Conservation (phyloP, 306 rosid species). For the Fragaria nilgerrensis region DNA sequence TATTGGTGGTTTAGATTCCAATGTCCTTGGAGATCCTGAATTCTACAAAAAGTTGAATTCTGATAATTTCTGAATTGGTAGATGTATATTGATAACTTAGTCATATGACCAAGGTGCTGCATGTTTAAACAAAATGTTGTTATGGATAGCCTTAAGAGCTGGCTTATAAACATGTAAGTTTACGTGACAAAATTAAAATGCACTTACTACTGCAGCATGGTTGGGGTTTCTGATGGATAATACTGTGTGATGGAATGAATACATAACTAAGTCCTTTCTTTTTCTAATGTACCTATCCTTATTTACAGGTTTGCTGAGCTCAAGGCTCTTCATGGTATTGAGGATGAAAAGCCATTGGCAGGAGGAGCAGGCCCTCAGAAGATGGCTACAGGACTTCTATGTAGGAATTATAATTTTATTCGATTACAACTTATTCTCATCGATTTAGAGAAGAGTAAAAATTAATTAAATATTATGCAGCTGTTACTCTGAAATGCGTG, state of each 20-base stretch:
- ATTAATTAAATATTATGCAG: slow-evolving; percentile 47
- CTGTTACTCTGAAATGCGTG: slow-evolving; percentile 76
- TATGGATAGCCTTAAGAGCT: not conserved
- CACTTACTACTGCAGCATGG: not conserved
- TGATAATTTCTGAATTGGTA: not conserved
- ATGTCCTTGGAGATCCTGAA: not conserved
- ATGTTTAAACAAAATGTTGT: not conserved
- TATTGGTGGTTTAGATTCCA: not conserved
- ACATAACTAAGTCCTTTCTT: not conserved
- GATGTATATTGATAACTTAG: not conserved
- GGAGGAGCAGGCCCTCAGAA: slow-evolving; percentile 69
- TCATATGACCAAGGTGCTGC: not conserved
- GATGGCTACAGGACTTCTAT: slow-evolving; percentile 73
- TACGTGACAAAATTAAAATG: not conserved
- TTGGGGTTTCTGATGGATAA: not conserved
- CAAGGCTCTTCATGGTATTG: slow-evolving; percentile 73
- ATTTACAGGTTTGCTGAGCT: slow-evolving; percentile 70
- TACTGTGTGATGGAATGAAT: not conserved
- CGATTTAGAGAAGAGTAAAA: slow-evolving; percentile 17
- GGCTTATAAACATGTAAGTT: too few relatives aligned
- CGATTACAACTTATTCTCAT: not conserved
- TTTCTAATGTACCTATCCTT: slow-evolving; percentile 13
- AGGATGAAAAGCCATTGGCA: slow-evolving; percentile 54
- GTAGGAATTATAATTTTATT: slow-evolving; percentile 37
- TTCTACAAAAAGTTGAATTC: not conserved